A percentile compares a stretch with the other conserved stretches of the same genome.
Conservation (phyloP, 2,329 filamentous ascomycete species). For the Zymoseptoria crescenta region DNA sequence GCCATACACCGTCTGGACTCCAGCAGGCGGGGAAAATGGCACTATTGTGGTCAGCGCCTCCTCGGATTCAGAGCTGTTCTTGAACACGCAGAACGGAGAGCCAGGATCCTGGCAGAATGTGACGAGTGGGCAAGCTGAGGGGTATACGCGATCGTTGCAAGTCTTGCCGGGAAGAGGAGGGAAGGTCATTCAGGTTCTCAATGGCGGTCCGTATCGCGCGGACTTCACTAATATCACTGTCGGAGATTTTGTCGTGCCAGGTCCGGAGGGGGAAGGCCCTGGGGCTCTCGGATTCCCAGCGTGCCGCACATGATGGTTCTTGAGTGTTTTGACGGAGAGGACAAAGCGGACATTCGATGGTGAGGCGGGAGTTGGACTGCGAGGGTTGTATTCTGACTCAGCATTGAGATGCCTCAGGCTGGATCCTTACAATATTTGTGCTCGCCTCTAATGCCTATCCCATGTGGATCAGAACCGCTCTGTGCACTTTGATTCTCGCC, state of each 20-base stretch:
- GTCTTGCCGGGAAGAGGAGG: background rate
- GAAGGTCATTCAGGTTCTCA: background rate
- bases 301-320: background rate
- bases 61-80: background rate
- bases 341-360: background rate
- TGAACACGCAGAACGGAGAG: background rate
- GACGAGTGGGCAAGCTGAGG: background rate
- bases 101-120: background rate
- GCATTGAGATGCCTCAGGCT: too few relatives aligned
- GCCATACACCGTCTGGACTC: conserved; percentile 48
- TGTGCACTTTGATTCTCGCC: too few relatives aligned
- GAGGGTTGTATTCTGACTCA: too few relatives aligned
- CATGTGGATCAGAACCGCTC: too few relatives aligned
- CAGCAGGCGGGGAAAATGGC: conserved; percentile 39
- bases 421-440: too few relatives aligned
- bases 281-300: background rate
- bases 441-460: too few relatives aligned
- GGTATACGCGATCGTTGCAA: background rate
- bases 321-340: background rate
- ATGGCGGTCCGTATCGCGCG: background rate
- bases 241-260: background rate
- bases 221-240: background rate
- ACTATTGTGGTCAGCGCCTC: conserved; percentile 40
- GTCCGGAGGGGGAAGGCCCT: background rate
- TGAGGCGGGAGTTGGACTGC: too few relatives aligned